Base-by-base conservation (phyloP, 1,139 yeast species). In the Geotrichum siamense region DNA sequence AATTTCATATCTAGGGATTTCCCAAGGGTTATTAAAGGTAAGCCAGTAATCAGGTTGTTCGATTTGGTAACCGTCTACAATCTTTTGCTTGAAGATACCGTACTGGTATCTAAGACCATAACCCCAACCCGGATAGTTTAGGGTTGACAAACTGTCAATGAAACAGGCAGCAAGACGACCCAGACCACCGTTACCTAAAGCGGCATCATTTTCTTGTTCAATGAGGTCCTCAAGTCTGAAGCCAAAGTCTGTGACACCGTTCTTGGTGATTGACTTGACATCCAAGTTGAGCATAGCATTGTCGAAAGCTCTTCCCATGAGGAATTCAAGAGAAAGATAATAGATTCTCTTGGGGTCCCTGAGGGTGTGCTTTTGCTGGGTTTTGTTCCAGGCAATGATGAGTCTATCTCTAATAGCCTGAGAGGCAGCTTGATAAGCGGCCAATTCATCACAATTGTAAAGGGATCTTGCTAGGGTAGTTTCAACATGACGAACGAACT, bases 41-140 rank as follows among this genome's bases (percentile, higher is more conserved):
- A 89, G 73, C 96, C 96, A 89, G 64, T 87, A 84, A 63, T 89
- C 96, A 3, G 96, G 96, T 37, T 84, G 74, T 64, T 89, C 96
- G 38, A 87, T 93, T 67, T 89, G 96, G 65, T 84, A 84, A 13
- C 96, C 96, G 59, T 89, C 86, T 53, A 86, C 74, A 59, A 89
- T 86, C 62, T 80, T 79, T 67, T 89, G 97, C 55, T 86, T 77
- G 67, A 89, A 89, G 55, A 89, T 89, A 63, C 96, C 96, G 61
- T 87, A 87, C 64, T 86, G 89, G 67, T 87, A 87, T 61, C 94
- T 80, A 55, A 87, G 71, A 49, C 96, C 96, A 63, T 89, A 89
- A 51, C 96, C 97, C 96, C 96, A 87, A 43, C 94, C 95, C 26
- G 94, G 87, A 63, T 84, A 85, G 62, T 85, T 80, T 55, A 83